Evolutionary conservation across 495 filamentous ascomycete species (phyloP).

Genomic region (Aspergillus biplanus): DNA sequence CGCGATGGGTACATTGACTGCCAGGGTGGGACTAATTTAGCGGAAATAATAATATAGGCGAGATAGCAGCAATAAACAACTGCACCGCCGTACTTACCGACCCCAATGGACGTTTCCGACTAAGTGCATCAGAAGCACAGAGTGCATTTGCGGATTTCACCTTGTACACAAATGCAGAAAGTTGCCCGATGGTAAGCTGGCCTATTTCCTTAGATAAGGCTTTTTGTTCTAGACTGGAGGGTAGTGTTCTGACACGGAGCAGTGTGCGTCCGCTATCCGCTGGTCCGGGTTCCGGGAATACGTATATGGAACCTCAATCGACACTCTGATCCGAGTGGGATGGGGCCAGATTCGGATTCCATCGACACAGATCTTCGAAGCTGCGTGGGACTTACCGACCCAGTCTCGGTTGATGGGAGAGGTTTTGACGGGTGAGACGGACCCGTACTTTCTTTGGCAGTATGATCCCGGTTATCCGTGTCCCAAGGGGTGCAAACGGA

Average conservation of each 20-base stretch:
- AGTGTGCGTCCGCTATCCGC: conserved; percentile 59
- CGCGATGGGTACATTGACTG: conserved; percentile 42
- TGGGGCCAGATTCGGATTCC: conserved; percentile 56
- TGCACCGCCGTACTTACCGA: conserved; percentile 53
- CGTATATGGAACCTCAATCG: conserved; percentile 56
- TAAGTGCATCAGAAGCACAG: conserved; percentile 40
- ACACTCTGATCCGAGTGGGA: conserved; percentile 37
- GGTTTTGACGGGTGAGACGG: conserved; percentile 55
- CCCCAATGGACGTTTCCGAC: conserved; percentile 43
- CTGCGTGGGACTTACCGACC: conserved; percentile 40
- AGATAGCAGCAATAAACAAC: conserved; percentile 57
- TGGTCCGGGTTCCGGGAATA: conserved; percentile 59
- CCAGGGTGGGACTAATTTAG: too few relatives aligned
- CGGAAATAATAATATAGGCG: conserved; percentile 33
- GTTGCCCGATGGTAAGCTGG: conserved; percentile 57
- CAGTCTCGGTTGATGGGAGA: conserved; percentile 40
- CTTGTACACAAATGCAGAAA: conserved; percentile 60
- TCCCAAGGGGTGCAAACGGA: conserved; percentile 45
- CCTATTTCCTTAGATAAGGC: too few relatives aligned
- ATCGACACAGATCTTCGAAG: conserved; percentile 48
- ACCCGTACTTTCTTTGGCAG: conserved; percentile 57
- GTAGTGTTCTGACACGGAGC: not conserved
- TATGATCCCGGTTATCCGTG: conserved; percentile 44
- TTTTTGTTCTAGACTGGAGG: too few relatives aligned
- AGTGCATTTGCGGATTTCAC: conserved; percentile 49